A percentile compares a stretch with the other conserved stretches of the same genome.
phyloP scores from a whole-genome alignment of 805 yeast species.

The Candida ponderosae region DNA sequence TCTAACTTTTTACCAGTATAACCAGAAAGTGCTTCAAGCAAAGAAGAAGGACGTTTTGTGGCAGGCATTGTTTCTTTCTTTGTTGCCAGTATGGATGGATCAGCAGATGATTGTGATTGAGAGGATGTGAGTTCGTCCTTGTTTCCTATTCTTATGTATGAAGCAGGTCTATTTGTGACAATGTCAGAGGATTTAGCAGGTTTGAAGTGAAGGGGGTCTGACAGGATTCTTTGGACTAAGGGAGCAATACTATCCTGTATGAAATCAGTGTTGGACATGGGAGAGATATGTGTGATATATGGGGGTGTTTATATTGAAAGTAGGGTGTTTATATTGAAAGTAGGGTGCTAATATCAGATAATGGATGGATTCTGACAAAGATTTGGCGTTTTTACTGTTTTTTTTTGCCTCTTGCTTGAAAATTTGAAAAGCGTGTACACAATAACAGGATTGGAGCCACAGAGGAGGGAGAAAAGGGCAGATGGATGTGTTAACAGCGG shows the following conservation, averaged over 20 bases:
- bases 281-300: too few species aligned
- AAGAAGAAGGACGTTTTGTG: slow-evolving; percentile 10
- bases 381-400: too few species aligned
- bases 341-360: too few species aligned
- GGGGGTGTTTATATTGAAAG: too few species aligned
- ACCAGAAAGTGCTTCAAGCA: slow-evolving; percentile 19
- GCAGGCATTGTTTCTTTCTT: slow-evolving; percentile 2
- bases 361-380: too few species aligned
- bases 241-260: slow-evolving; percentile 35
- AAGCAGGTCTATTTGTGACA: slow-evolving; percentile 35
- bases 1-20: slow-evolving; percentile 16
- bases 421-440: too few species aligned
- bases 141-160: slow-evolving; percentile 31
- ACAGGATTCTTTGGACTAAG: slow-evolving; percentile 52
- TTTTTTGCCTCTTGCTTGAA: too few species aligned
- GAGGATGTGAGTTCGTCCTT: too few species aligned
- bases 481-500: too few species aligned
- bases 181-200: slow-evolving; percentile 51
- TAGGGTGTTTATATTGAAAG: neutral
- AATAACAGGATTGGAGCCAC: too few species aligned
- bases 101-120: too few species aligned
- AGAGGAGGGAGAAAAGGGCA: too few species aligned
- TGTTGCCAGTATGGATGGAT: neutral
- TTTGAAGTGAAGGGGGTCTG: slow-evolving; percentile 56
- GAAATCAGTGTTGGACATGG: slow-evolving; percentile 7